These are phyloP conservation scores for Kondoa subrosea DNA, from an alignment of 768 basidiomycete genomes.

Conservation along the genomic window DNA sequence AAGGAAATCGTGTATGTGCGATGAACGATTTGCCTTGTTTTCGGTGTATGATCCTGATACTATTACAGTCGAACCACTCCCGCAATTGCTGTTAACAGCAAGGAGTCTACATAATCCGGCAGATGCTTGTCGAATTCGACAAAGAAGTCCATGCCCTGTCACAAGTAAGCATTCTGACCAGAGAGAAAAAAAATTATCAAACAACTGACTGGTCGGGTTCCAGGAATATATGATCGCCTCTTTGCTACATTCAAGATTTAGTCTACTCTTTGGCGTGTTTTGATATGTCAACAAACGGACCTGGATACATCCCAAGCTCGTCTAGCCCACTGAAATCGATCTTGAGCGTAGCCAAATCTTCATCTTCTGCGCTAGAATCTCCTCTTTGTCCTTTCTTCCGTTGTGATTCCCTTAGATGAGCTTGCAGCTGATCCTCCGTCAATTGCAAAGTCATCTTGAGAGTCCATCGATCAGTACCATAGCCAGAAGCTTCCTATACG, in stretches of 20 bases:
- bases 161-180: constrained; percentile 35
- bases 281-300: too few relatives aligned
- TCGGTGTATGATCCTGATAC: too few relatives aligned
- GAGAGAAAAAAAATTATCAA: constrained; percentile 38
- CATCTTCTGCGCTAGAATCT: constrained; percentile 18
- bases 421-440: constrained; percentile 27
- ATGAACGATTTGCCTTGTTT: too few relatives aligned
- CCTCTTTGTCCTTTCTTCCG: constrained; percentile 28
- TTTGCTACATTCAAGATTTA: constrained; percentile 74
- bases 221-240: constrained; percentile 29
- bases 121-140: constrained; percentile 60
- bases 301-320: too few relatives aligned
- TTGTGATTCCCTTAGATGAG: constrained; percentile 11
- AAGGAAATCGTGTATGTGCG: too few relatives aligned
- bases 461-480: constrained; percentile 54
- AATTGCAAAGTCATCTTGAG: constrained; percentile 56
- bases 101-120: constrained; percentile 43
- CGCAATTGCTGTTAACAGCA: constrained; percentile 21
- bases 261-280: too few relatives aligned
- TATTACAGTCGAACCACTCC: background rate
- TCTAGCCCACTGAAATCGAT: constrained; percentile 71
- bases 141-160: constrained; percentile 49
- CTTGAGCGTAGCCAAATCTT: constrained; percentile 32
- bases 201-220: constrained; percentile 12
- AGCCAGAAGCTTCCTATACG: constrained; percentile 77